These are phyloP conservation scores for Saitozyma podzolica DNA, from an alignment of 768 basidiomycete species.

Conservation along the genomic window DNA sequence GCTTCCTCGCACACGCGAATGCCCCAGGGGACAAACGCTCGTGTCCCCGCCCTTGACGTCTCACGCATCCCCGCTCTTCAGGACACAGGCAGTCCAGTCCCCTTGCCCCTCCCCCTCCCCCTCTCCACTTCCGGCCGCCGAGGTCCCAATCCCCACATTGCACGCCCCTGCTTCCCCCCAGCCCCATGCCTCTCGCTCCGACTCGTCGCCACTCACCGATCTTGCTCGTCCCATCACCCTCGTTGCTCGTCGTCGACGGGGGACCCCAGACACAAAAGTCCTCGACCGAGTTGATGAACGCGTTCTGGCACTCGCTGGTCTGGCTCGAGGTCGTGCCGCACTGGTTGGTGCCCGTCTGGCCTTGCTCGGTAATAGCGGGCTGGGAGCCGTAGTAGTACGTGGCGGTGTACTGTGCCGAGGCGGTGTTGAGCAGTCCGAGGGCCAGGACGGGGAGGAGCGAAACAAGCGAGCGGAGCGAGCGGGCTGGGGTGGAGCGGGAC, in stretches of 20 bases:
- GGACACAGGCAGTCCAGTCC: not conserved
- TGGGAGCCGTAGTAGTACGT: constrained; percentile 37
- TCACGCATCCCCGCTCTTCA: not conserved
- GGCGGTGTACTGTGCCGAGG: constrained; percentile 45
- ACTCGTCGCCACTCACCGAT: constrained; percentile 18
- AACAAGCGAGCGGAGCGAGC: constrained; percentile 7
- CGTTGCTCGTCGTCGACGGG: constrained; percentile 24
- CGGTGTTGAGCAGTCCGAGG: not conserved
- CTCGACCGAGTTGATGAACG: constrained; percentile 39
- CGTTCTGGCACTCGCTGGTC: constrained; percentile 64
- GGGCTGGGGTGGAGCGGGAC: constrained; percentile 1
- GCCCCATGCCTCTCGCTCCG: too few relatives aligned
- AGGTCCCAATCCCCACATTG: too few relatives aligned
- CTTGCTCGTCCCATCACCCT: constrained; percentile 56
- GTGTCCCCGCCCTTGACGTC: not conserved
- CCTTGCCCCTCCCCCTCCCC: too few relatives aligned
- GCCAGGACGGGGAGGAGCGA: constrained; percentile 23
- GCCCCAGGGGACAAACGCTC: too few relatives aligned
- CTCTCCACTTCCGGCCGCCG: too few relatives aligned
- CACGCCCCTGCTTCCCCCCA: too few relatives aligned
- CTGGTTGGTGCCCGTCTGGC: constrained; percentile 65
- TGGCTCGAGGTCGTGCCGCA: constrained; percentile 64
- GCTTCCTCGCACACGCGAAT: not conserved
- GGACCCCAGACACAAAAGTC: constrained; percentile 52
- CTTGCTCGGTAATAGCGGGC: constrained; percentile 56